Percentiles rank a stretch among this genome's conserved stretches.
phyloP scores from a whole-genome alignment of 768 basidiomycete genomes.

The Boletus vinaceobasis region DNA sequence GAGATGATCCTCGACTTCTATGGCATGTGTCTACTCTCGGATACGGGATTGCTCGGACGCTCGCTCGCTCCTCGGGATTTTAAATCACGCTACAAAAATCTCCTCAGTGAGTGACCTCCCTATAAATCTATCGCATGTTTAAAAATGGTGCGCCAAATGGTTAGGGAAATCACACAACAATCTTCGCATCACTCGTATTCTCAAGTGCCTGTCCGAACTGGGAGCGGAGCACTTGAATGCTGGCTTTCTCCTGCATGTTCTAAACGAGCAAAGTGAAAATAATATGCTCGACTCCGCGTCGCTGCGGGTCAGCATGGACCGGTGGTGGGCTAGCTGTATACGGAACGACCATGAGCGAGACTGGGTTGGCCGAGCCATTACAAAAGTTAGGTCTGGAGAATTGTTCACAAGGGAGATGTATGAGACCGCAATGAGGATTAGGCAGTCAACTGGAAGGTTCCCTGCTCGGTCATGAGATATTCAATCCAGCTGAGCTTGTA shows the following conservation, averaged over 20 bases:
- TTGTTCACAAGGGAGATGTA: constrained; percentile 61
- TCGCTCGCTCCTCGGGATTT: constrained; percentile 47
- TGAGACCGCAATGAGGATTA: constrained; percentile 42
- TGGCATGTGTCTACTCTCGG: constrained; percentile 61
- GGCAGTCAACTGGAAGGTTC: constrained; percentile 25
- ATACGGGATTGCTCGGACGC: constrained; percentile 60
- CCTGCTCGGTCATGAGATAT: neutral
- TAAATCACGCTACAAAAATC: constrained; percentile 56
- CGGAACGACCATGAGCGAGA: constrained; percentile 56
- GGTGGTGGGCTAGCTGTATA: constrained; percentile 76
- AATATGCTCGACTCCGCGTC: constrained; percentile 46
- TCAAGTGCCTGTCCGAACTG: constrained; percentile 72
- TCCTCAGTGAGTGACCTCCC: constrained; percentile 50
- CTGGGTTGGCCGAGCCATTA: constrained; percentile 51
- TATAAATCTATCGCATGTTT: neutral
- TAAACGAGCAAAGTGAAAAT: constrained; percentile 65
- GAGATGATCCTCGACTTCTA: constrained; percentile 78
- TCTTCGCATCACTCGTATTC: constrained; percentile 71
- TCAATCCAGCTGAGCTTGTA: neutral
- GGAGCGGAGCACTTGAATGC: constrained; percentile 62
- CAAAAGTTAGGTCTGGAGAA: constrained; percentile 43
- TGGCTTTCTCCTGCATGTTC: constrained; percentile 65
- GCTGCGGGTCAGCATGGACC: constrained; percentile 64
- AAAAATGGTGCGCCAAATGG: neutral
- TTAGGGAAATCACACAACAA: constrained; percentile 73